These are phyloP conservation scores for Cryphonectria parasitica DNA, from an alignment of 2,329 filamentous ascomycete species.

Conservation along the genomic window DNA sequence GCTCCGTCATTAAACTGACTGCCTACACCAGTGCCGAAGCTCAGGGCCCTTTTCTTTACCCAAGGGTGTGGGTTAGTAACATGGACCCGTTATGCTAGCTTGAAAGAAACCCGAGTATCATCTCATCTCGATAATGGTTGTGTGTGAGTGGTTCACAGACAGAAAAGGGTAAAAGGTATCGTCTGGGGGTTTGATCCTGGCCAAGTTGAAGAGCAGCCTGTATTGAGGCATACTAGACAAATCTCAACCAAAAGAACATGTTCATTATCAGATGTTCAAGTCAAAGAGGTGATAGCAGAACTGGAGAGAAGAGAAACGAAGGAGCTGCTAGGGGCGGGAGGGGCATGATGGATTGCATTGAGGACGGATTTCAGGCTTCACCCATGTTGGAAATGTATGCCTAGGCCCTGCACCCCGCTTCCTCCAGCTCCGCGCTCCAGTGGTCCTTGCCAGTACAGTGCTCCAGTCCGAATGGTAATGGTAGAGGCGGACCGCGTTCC, in stretches of 20 bases:
- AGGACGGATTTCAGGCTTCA: neutral
- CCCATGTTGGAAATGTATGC: neutral
- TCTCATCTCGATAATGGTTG: neutral
- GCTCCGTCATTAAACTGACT: neutral
- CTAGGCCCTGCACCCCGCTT: slow-evolving; percentile 1
- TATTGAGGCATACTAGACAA: no score
- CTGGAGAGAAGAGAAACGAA: neutral
- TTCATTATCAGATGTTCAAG: neutral
- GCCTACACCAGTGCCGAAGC: neutral
- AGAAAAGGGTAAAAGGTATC: no score
- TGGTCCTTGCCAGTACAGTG: neutral
- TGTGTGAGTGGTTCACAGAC: neutral
- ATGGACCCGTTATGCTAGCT: neutral
- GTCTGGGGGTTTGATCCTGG: no score
- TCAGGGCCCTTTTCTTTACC: neutral
- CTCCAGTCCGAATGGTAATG: slow-evolving; percentile 8
- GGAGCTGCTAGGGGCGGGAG: neutral
- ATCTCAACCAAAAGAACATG: neutral
- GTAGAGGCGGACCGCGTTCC: neutral
- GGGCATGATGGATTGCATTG: neutral
- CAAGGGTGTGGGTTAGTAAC: neutral
- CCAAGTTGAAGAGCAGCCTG: no score
- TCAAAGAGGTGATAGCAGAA: neutral
- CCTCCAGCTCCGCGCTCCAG: neutral
- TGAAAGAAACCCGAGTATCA: neutral